Conservation (phyloP, 2,329 filamentous ascomycete species). For the Paramyrothecium roridum region DNA sequence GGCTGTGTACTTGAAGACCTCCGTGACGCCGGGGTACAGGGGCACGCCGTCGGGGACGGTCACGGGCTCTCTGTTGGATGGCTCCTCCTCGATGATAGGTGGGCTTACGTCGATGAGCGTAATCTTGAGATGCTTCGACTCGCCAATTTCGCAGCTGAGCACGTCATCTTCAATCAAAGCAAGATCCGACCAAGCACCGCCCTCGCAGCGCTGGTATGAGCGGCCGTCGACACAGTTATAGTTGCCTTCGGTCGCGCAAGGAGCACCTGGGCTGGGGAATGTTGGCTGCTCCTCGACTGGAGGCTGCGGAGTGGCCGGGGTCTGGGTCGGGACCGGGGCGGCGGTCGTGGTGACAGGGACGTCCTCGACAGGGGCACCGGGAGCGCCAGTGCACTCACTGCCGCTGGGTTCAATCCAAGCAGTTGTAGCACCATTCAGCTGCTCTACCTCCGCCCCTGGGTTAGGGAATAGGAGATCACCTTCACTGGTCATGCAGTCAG, state of each 20-base stretch:
- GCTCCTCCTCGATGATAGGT: no score
- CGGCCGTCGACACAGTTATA: not conserved
- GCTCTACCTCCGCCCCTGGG: constrained; percentile 49
- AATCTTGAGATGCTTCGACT: not conserved
- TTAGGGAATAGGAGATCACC: constrained; percentile 59
- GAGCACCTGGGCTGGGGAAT: not conserved
- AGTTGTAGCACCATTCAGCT: not conserved
- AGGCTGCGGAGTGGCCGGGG: not conserved
- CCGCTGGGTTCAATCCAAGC: constrained; percentile 1
- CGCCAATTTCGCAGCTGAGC: not conserved
- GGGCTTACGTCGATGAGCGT: no score
- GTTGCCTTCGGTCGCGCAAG: not conserved
- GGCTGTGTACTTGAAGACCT: not conserved
- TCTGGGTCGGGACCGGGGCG: not conserved
- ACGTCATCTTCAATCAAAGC: not conserved
- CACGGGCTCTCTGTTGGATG: no score
- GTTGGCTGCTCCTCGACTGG: not conserved
- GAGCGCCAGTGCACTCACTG: constrained; percentile 4
- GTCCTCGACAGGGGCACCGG: not conserved
- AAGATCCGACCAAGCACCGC: not conserved
- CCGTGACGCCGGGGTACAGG: not conserved
- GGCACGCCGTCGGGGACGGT: not conserved
- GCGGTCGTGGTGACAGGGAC: not conserved
- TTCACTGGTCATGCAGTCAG: constrained; percentile 53
- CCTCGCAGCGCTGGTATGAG: not conserved